phyloP scores from a whole-genome alignment of 176 grass and related monocot genomes.

The Typha latifolia region DNA sequence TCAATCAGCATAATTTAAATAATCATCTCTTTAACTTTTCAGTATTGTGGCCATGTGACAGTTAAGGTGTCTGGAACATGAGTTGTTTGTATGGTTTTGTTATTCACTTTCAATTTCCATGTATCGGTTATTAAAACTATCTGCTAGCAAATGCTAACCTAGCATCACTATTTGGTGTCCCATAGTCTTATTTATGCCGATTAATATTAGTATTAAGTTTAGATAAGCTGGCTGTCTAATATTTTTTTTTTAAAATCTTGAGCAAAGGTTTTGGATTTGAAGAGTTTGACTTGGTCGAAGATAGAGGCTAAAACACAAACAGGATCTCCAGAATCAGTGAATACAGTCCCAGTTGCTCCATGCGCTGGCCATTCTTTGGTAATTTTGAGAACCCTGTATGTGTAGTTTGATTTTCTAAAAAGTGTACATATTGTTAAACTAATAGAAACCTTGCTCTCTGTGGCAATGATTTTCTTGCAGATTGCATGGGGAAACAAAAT shows the following conservation, averaged over 20 bases:
- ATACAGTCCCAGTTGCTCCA: constrained; percentile 40
- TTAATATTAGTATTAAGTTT: neutral
- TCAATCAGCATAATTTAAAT: neutral
- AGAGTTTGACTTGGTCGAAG: constrained; percentile 88
- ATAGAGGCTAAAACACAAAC: constrained; percentile 75
- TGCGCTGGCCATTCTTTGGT: constrained; percentile 99
- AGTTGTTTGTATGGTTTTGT: constrained; percentile 11
- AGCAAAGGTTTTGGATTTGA: constrained; percentile 73
- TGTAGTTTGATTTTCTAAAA: constrained; percentile 1
- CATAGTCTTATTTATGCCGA: neutral
- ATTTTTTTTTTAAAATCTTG: constrained; percentile 8
- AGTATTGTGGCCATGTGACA: neutral
- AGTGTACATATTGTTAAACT: neutral
- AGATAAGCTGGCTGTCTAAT: neutral
- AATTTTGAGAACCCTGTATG: constrained; percentile 14
- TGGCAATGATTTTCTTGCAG: constrained; percentile 26
- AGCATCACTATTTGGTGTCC: neutral
- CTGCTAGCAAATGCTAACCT: neutral
- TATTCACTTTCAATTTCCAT: constrained; percentile 2
- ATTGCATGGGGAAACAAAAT: constrained; percentile 80
- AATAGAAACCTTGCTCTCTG: neutral
- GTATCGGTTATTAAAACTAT: constrained; percentile 1
- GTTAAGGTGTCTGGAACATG: neutral
- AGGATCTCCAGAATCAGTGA: constrained; percentile 42
- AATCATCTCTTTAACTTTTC: neutral